Conservation (phyloP, 2,329 filamentous ascomycete genomes). For the Fusarium udum region DNA sequence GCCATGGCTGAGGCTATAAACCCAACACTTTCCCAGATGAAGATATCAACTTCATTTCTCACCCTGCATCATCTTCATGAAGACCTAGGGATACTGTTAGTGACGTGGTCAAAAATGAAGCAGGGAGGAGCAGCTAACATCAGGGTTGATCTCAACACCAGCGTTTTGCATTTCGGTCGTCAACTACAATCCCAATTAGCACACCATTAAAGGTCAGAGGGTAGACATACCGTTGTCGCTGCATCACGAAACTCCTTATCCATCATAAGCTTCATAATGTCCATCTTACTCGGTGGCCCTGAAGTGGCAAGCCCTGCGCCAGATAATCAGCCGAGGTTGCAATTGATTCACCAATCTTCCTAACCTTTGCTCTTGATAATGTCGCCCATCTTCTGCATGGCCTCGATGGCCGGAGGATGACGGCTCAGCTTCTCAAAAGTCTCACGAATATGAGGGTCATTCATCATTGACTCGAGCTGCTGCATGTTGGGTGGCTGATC, state of each 20-base stretch:
- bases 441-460: constrained; percentile 32
- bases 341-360: accelerated
- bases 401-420: constrained; percentile 30
- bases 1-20: background rate
- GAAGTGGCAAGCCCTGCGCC: constrained; percentile 28
- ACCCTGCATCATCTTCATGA: constrained; percentile 29
- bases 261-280: constrained; percentile 38
- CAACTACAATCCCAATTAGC: constrained; percentile 21
- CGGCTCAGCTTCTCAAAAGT: constrained; percentile 35
- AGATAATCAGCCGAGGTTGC: background rate
- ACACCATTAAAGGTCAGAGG: accelerated
- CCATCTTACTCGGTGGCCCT: constrained; percentile 37
- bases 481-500: constrained; percentile 27
- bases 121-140: constrained; percentile 5
- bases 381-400: constrained; percentile 34
- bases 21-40: accelerated
- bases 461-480: constrained; percentile 34
- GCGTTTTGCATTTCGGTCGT: constrained; percentile 36
- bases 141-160: constrained; percentile 33
- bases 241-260: constrained; percentile 39
- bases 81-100: constrained; percentile 15
- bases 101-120: background rate
- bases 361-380: constrained; percentile 31
- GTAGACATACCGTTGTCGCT: constrained; percentile 8
- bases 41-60: background rate